These are phyloP conservation scores for Capsicum pubescens DNA, from an alignment of 257 asterid genomes.

Conservation along the genomic window DNA sequence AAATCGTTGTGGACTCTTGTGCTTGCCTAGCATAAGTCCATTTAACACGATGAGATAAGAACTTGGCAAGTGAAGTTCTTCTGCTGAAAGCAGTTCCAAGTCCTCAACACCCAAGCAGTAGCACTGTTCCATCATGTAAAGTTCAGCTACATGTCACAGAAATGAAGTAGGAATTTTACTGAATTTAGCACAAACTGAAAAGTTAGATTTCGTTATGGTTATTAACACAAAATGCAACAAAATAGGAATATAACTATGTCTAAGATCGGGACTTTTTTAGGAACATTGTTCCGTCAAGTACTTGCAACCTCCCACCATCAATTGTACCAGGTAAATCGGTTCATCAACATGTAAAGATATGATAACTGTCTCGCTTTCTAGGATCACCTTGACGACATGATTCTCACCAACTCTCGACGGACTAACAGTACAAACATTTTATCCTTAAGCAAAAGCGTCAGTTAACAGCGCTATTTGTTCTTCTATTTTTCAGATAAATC, in stretches of 20 bases:
- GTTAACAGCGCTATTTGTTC: background rate
- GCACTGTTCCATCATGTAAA: conserved; percentile 51
- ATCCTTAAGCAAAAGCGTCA: background rate
- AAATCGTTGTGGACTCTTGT: conserved; percentile 78
- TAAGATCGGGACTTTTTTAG: background rate
- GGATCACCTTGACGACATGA: background rate
- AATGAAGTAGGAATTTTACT: background rate
- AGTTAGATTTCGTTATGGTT: background rate
- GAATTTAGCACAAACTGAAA: conserved; percentile 5
- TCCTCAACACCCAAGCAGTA: conserved; percentile 78
- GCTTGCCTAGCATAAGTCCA: conserved; percentile 97
- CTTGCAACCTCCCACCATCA: background rate
- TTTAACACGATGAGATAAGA: conserved; percentile 74
- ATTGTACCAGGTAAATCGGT: background rate
- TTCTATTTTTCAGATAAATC: background rate
- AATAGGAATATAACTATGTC: background rate
- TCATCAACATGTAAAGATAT: background rate
- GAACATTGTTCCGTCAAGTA: background rate
- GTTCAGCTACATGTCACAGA: background rate
- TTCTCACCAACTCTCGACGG: background rate
- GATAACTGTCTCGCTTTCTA: background rate
- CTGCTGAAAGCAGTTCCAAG: conserved; percentile 82
- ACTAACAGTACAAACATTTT: background rate
- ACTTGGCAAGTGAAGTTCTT: conserved; percentile 86
- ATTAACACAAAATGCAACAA: background rate